Evolutionary conservation across 192 early-diverging fungal species (phyloP), one percentile per base, ranked within the genome.

Genomic region (Coemansia sp.): DNA sequence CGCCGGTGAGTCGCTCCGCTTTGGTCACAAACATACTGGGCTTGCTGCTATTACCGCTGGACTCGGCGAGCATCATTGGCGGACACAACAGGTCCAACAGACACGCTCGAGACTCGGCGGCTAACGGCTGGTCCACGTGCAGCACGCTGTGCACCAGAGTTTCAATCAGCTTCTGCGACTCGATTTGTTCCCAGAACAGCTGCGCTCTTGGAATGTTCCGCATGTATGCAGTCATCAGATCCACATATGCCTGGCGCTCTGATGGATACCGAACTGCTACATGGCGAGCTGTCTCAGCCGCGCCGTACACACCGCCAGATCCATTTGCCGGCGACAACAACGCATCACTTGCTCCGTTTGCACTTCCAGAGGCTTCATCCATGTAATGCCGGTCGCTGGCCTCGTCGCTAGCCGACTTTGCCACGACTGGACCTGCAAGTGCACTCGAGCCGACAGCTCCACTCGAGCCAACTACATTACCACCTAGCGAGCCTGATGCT

Each of bases 51-150:
- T 11, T 6, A 2, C 26, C 56, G 11, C 15, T 6, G 15, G 49
- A 4, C 14, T 14, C 50, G 7, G 50, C n/a, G 5, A 38, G 58
- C 44, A 40, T 50, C 15, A 64, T n/a, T 34, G 76, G 64, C 58
- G 73, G 66, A 20, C 61, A 56, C 36, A 81, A 54, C 61, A 81
- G 23, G 18, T 81, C 66, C 37, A 75, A 12, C 18, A 81, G 55
- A 34, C 66, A 63, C 12, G 63, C 63, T 7, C 79, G 68, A 4
- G 79, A 81, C 3, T 87, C 84, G 0, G 78, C 82, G 4, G 89
- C 86, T 3, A 99, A 79, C 23, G 86, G 83, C 34, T 90, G 87
- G 73, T 99, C 94, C n/a, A 86, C 83, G 74, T 96, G 95, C 3
- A 93, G 77, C 0, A 89, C 84, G 56, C 92, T 97, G 24, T 88